Conservation (phyloP, 306 rosid species). For the Citrullus amarus region DNA sequence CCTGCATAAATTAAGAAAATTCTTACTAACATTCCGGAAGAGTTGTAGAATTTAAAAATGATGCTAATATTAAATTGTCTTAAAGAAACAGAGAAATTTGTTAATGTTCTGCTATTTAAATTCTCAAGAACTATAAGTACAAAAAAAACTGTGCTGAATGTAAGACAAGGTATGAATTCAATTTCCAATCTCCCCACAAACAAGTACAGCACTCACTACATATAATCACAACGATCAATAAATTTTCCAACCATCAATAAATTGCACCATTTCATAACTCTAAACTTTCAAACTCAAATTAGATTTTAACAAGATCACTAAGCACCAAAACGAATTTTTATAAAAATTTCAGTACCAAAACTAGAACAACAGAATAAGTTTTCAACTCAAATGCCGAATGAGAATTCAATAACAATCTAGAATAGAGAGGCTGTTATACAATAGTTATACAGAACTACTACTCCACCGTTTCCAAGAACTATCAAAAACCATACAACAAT, state of each 20-base stretch:
- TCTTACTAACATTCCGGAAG: not conserved
- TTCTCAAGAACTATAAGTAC: not conserved
- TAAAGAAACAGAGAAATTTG: not conserved
- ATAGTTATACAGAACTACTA: not conserved
- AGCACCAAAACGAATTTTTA: not conserved
- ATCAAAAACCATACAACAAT: not conserved
- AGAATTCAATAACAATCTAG: not conserved
- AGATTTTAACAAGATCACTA: not conserved
- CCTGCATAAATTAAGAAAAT: slow-evolving; percentile 26
- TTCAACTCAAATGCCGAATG: not conserved
- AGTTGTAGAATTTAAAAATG: not conserved
- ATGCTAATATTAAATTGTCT: not conserved
- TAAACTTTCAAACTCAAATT: not conserved
- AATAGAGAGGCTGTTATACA: not conserved
- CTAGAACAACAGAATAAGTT: not conserved
- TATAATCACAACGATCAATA: not conserved
- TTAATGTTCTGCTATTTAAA: not conserved
- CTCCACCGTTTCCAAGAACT: not conserved
- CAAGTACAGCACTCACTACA: not conserved
- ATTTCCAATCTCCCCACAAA: not conserved
- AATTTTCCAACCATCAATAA: not conserved
- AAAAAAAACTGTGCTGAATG: not conserved
- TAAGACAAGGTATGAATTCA: not conserved
- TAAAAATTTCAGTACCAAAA: not conserved
- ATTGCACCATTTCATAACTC: not conserved